phyloP scores from a whole-genome alignment of 2,329 filamentous ascomycete genomes.

The Pseudogymnoascus sp. region DNA sequence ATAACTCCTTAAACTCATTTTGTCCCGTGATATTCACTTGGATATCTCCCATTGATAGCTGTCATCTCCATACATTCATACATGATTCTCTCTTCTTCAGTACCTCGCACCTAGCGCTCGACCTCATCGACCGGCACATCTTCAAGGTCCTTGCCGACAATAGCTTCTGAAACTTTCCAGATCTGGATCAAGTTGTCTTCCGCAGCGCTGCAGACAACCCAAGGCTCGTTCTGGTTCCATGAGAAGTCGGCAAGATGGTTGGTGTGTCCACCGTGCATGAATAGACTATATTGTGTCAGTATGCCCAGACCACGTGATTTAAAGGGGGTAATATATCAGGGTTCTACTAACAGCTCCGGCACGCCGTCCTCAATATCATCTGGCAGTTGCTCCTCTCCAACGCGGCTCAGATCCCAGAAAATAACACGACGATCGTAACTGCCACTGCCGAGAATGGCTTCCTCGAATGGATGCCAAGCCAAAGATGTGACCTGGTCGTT shows the following conservation, averaged over 20 bases:
- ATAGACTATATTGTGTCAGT: conserved; percentile 49
- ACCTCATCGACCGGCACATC: conserved; percentile 72
- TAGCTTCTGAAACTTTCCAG: conserved; percentile 79
- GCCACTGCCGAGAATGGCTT: conserved; percentile 79
- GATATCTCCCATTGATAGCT: not conserved
- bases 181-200: conserved; percentile 97
- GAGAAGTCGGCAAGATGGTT: conserved; percentile 95
- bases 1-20: conserved; percentile 5
- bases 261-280: conserved; percentile 98
- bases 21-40: conserved; percentile 5
- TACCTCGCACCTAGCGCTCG: conserved; percentile 41
- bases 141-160: conserved; percentile 68
- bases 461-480: conserved; percentile 89
- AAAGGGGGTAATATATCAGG: not conserved
- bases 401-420: conserved; percentile 90
- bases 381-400: conserved; percentile 88
- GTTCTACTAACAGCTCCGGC: conserved; percentile 70
- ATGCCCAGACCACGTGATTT: conserved; percentile 8
- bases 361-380: conserved; percentile 94
- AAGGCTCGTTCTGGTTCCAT: conserved; percentile 95
- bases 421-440: conserved; percentile 90
- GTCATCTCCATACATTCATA: conserved; percentile 6
- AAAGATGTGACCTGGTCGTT: conserved; percentile 84
- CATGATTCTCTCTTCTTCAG: not conserved
- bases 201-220: conserved; percentile 90